Conservation (phyloP, 2,329 filamentous ascomycete genomes). For the Malbranchea zuffiana region DNA sequence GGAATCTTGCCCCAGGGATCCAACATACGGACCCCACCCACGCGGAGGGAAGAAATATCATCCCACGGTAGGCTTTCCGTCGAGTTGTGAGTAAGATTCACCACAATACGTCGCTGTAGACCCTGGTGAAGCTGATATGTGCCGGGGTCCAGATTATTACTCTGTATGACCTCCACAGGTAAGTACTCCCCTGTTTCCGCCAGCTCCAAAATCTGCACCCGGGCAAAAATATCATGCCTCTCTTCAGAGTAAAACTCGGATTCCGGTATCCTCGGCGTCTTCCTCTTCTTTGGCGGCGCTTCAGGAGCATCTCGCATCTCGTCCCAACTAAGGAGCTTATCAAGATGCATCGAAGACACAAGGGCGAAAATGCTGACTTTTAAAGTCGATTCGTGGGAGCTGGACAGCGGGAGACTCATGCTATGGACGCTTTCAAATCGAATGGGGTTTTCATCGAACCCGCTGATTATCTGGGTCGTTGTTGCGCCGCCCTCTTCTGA, state of each 20-base stretch:
- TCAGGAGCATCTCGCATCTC: slow-evolving; percentile 76
- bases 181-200: slow-evolving; percentile 83
- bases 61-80: slow-evolving; percentile 83
- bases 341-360: slow-evolving; percentile 85
- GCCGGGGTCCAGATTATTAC: slow-evolving; percentile 69
- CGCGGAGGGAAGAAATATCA: slow-evolving; percentile 62
- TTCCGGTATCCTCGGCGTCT: slow-evolving; percentile 64
- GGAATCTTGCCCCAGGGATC: slow-evolving; percentile 77
- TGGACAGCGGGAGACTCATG: slow-evolving; percentile 81
- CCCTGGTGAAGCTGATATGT: slow-evolving; percentile 94
- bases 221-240: slow-evolving; percentile 81
- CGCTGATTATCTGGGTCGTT: slow-evolving; percentile 85
- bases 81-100: slow-evolving; percentile 84
- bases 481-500: slow-evolving; percentile 81
- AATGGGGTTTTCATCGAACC: slow-evolving; percentile 85
- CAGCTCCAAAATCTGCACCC: slow-evolving; percentile 81
- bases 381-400: slow-evolving; percentile 61
- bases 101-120: slow-evolving; percentile 72
- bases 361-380: slow-evolving; percentile 85
- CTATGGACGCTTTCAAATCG: slow-evolving; percentile 97
- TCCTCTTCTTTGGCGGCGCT: slow-evolving; percentile 47
- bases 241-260: slow-evolving; percentile 89
- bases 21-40: slow-evolving; percentile 71
- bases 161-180: slow-evolving; percentile 86
- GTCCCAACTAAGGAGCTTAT: slow-evolving; percentile 96